phyloP scores from a whole-genome alignment of 345 rosid genomes.

The Rhodamnia argentea region DNA sequence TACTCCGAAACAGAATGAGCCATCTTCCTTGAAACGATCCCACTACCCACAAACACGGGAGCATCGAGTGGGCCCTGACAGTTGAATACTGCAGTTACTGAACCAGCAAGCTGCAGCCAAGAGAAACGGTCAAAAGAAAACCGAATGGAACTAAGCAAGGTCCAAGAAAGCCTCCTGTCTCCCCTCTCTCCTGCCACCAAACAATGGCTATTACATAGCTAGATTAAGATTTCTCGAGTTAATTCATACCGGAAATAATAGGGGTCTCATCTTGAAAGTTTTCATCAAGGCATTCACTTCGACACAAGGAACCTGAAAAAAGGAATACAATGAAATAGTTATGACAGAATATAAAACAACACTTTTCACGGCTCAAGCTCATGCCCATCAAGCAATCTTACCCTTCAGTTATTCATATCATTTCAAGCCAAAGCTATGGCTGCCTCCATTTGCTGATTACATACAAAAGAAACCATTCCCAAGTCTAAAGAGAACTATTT shows the following conservation, averaged over 20 bases:
- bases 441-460: neutral
- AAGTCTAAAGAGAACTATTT: too few species aligned
- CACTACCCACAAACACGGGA: slow-evolving; percentile 95
- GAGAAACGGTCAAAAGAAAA: slow-evolving; percentile 3
- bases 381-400: neutral
- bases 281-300: slow-evolving; percentile 90
- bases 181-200: neutral
- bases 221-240: neutral
- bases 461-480: neutral
- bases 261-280: slow-evolving; percentile 88
- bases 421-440: neutral
- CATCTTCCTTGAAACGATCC: slow-evolving; percentile 86
- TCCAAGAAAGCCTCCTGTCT: neutral
- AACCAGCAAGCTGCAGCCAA: slow-evolving; percentile 85
- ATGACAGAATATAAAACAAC: neutral
- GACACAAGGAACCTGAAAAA: slow-evolving; percentile 74
- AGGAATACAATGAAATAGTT: neutral
- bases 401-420: neutral
- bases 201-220: neutral
- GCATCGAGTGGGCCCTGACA: slow-evolving; percentile 98
- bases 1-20: slow-evolving; percentile 48
- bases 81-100: slow-evolving; percentile 92
- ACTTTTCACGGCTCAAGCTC: neutral
- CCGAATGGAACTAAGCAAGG: neutral
- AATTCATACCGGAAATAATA: slow-evolving; percentile 65